Base-by-base conservation (phyloP, 331 rosid species). In the Telfairia occidentalis region DNA sequence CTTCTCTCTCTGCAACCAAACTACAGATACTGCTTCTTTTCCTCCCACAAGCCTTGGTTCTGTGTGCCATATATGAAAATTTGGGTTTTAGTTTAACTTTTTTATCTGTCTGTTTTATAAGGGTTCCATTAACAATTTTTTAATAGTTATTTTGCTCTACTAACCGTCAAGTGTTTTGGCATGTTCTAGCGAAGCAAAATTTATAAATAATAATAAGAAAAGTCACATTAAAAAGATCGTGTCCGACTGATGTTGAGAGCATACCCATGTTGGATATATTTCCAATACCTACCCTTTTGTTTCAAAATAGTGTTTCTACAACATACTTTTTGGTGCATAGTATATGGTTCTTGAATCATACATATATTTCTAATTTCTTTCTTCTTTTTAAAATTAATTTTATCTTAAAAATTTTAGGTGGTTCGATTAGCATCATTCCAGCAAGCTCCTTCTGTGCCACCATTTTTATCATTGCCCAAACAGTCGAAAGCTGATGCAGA, bases 341-440 rank as follows among this genome's bases (percentile, higher is more conserved):
- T 66, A 11, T 42, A 40, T 66, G 35, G 53, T 67, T 67, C 4
- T 23, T 12, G 35, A 38, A 40, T 11, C 21, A 23, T 66, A 23
- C 42, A n/a, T 23, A 11, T 38, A 16, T 15, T 12, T 66, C 35
- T 28, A 12, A 19, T 55, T 18, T 45, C 74, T 53, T 38, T 35
- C 26, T n/a, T 8, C 34, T n/a, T 35, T 63, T 18, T 34, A 61
- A 61, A 16, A 61, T 32, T 34, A 35, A 19, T 30, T 43, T 38
- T 42, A 12, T 28, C 55, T 54, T 43, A 30, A 30, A 30, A 21
- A 61, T 78, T 72, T 74, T 73, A 95, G 99, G 99, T 95, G 83
- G 97, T 92, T 77, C 92, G 97, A 52, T 81, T 95, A 83, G 99
- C 99, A 82, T 95, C 99, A 86, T 95, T 92, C 85, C 99, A 95